Conservation (phyloP, 2,329 filamentous ascomycete genomes). For the Arthrinium puccinioides region DNA sequence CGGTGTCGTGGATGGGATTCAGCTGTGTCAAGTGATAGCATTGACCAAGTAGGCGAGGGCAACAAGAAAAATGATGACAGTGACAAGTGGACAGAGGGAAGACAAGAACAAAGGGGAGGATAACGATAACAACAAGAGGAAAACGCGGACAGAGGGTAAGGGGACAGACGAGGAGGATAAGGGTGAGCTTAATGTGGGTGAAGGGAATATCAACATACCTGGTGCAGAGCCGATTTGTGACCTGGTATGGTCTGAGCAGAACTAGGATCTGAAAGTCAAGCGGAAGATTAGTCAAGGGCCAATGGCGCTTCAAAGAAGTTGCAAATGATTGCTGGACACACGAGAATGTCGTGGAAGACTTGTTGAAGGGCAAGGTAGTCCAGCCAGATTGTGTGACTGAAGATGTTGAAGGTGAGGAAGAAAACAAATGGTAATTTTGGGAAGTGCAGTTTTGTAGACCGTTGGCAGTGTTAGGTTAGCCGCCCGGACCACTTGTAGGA, state of each 20-base stretch:
- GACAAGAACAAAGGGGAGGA: neutral
- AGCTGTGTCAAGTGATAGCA: neutral
- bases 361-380: neutral
- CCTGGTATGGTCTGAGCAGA: constrained; percentile 13
- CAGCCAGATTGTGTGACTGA: neutral
- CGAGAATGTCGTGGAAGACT: neutral
- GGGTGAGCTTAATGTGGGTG: neutral
- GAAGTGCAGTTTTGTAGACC: no score
- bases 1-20: neutral
- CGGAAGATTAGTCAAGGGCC: constrained; percentile 1
- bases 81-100: neutral
- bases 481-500: no score
- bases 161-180: constrained; percentile 1
- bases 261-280: constrained; percentile 12
- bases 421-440: neutral
- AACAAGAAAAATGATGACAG: neutral
- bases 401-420: neutral
- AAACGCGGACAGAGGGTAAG: neutral
- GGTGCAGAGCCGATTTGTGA: constrained; percentile 15
- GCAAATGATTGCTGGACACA: neutral
- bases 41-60: neutral
- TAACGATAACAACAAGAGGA: neutral
- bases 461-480: no score
- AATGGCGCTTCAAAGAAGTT: neutral
- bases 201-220: constrained; percentile 12